Evolutionary conservation across 768 basidiomycete genomes (phyloP).

Genomic region (Calocybe cyanea): DNA sequence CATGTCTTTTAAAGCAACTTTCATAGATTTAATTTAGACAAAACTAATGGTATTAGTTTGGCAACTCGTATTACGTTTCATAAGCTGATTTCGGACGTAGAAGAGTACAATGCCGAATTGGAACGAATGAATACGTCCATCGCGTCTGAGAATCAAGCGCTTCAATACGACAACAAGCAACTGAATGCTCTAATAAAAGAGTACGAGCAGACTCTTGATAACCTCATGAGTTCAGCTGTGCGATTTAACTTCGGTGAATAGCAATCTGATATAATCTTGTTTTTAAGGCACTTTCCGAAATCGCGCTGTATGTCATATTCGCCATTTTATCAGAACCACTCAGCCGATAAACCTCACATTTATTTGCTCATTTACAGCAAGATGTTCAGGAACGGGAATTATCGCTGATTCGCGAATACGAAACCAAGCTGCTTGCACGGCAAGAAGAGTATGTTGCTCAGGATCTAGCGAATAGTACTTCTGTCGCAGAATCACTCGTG

Average conservation of each 20-base stretch:
- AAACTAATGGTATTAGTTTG: conserved; percentile 67
- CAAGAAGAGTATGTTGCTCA: conserved; percentile 64
- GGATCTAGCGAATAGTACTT: conserved; percentile 58
- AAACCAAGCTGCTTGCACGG: conserved; percentile 71
- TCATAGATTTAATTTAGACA: conserved; percentile 82
- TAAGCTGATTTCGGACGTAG: conserved; percentile 38
- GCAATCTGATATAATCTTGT: conserved; percentile 5
- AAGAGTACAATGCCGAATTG: conserved; percentile 85
- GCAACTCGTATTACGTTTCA: not conserved
- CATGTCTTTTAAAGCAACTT: not conserved
- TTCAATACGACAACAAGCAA: conserved; percentile 96
- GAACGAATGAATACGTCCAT: conserved; percentile 85
- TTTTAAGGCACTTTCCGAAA: conserved; percentile 64
- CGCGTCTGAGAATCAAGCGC: conserved; percentile 72
- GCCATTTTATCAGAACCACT: conserved; percentile 3
- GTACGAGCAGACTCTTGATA: conserved; percentile 95
- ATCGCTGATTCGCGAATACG: conserved; percentile 85
- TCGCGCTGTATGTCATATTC: conserved; percentile 67
- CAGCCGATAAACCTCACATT: conserved; percentile 7
- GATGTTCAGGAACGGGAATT: conserved; percentile 93
- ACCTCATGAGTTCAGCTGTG: conserved; percentile 68
- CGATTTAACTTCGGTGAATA: not conserved
- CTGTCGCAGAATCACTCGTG: conserved; percentile 63
- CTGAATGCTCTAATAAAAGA: conserved; percentile 88
- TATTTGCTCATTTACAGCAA: conserved; percentile 52